These are phyloP conservation scores for Clarireedia hainanense DNA, from an alignment of 2,329 filamentous ascomycete genomes.

Conservation along the genomic window DNA sequence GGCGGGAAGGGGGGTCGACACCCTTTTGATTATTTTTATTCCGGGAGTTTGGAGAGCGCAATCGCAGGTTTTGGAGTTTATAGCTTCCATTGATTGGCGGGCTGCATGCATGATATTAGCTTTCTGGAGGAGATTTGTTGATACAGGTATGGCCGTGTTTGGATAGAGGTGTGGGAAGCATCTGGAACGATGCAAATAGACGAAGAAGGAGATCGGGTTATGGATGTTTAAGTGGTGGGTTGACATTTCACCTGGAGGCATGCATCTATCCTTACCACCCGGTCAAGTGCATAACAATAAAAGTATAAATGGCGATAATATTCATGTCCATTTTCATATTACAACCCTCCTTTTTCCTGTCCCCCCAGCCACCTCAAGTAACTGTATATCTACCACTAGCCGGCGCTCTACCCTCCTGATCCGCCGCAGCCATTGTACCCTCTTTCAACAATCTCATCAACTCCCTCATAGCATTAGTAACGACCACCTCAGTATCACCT, in stretches of 20 bases:
- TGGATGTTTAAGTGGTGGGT: no score
- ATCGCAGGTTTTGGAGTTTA: not conserved
- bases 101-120: no score
- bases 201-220: no score
- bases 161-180: not conserved
- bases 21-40: no score
- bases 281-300: no score
- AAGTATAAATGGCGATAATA: not conserved
- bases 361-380: constrained; percentile 41
- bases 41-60: no score
- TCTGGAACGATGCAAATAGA: not conserved
- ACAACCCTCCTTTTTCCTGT: not conserved
- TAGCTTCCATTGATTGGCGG: no score
- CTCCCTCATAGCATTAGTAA: constrained; percentile 84
- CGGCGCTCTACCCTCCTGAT: constrained; percentile 74
- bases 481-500: constrained; percentile 88
- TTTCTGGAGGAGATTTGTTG: no score
- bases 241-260: not conserved
- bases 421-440: constrained; percentile 80
- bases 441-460: constrained; percentile 82
- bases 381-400: constrained; percentile 81
- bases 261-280: not conserved
- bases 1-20: no score
- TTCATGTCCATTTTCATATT: not conserved
- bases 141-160: no score